Percentiles rank a stretch among this genome's conserved stretches.
These are phyloP conservation scores for Lignosus rhinocerotis DNA, from an alignment of 1,284 basidiomycete species.

Conservation along the genomic window DNA sequence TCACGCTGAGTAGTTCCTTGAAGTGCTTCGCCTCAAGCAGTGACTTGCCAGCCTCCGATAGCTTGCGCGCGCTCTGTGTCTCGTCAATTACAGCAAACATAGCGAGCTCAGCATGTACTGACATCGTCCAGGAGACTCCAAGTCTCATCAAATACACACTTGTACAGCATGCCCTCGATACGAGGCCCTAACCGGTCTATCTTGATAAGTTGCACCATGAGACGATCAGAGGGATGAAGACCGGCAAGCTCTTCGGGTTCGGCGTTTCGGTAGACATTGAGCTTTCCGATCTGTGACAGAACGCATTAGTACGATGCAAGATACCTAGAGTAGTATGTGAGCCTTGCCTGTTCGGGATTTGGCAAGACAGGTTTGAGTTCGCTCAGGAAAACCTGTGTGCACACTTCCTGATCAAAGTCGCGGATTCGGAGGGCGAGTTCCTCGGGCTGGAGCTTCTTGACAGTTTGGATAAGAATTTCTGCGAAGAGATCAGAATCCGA, in stretches of 20 bases:
- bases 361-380: slow-evolving; percentile 87
- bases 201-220: slow-evolving; percentile 97
- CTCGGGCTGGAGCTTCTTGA: slow-evolving; percentile 81
- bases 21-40: slow-evolving; percentile 80
- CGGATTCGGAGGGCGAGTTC: slow-evolving; percentile 83
- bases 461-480: slow-evolving; percentile 91
- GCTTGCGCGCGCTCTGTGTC: slow-evolving; percentile 71
- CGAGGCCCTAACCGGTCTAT: slow-evolving; percentile 91
- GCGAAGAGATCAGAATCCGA: not conserved
- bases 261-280: slow-evolving; percentile 88
- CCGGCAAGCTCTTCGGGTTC: slow-evolving; percentile 86
- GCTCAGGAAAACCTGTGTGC: slow-evolving; percentile 84
- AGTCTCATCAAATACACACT: slow-evolving; percentile 82
- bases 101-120: slow-evolving; percentile 19
- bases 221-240: slow-evolving; percentile 91
- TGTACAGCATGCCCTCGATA: slow-evolving; percentile 94
- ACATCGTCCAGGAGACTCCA: slow-evolving; percentile 75
- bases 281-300: slow-evolving; percentile 73
- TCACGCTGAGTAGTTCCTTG: slow-evolving; percentile 82
- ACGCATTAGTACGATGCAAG: not conserved
- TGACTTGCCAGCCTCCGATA: slow-evolving; percentile 78
- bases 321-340: not conserved
- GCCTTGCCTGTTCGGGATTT: slow-evolving; percentile 80
- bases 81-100: slow-evolving; percentile 11
- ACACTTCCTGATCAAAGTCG: slow-evolving; percentile 83